A percentile compares a stretch with the other conserved stretches of the same genome.
phyloP scores from a whole-genome alignment of 352 stramenopile species.

The Pythium guiyangense region DNA sequence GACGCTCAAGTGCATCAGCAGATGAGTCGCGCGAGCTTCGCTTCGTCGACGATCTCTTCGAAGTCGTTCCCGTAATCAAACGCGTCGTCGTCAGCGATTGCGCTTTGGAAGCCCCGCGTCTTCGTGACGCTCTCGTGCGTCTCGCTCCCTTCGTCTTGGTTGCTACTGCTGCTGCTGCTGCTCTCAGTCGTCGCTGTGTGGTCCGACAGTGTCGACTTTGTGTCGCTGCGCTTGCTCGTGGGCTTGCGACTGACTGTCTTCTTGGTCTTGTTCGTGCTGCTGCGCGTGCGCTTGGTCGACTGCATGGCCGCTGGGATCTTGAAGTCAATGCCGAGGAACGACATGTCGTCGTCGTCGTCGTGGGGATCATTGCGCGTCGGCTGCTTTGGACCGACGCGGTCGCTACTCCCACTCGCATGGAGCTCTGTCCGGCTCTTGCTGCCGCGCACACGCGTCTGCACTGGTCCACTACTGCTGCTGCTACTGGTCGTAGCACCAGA shows the following conservation, averaged over 20 bases:
- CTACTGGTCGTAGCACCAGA: neutral
- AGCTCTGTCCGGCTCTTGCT: constrained; percentile 7
- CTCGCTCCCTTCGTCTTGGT: neutral
- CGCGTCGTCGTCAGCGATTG: constrained; percentile 34
- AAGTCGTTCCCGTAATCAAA: constrained; percentile 77
- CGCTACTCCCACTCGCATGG: neutral
- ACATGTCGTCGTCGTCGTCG: constrained; percentile 35
- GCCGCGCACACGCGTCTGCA: constrained; percentile 1
- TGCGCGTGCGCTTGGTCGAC: neutral
- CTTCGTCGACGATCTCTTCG: constrained; percentile 77
- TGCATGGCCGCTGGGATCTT: constrained; percentile 36
- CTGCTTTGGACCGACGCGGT: neutral
- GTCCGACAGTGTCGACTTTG: neutral
- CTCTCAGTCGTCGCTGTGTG: neutral
- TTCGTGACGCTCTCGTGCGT: too few relatives aligned
- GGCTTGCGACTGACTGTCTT: neutral
- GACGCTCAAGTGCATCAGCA: constrained; percentile 21
- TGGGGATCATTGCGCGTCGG: neutral
- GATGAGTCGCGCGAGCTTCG: constrained; percentile 41
- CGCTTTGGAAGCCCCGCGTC: too few relatives aligned
- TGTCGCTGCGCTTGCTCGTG: neutral
- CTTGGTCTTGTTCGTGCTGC: too few relatives aligned
- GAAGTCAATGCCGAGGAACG: constrained; percentile 42
- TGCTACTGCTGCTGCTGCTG: neutral
- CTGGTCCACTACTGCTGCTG: neutral